Conservation (phyloP, 2,329 filamentous ascomycete species). For the Penicillium psychrosexuale region DNA sequence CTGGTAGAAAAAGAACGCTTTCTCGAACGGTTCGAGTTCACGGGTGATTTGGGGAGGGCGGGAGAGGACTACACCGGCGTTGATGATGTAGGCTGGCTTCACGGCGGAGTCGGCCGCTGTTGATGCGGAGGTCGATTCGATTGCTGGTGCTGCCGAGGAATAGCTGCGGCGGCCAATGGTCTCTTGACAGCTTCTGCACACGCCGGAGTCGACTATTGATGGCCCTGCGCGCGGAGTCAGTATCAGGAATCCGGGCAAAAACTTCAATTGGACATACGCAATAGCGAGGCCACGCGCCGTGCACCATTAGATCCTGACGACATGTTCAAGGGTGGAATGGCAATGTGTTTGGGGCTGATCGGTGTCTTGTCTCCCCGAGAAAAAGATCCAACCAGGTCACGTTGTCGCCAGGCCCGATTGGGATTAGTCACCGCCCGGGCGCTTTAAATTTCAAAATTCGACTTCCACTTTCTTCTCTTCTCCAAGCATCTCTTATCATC, state of each 20-base stretch:
- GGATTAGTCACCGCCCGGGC: constrained; percentile 26
- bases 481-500: constrained; percentile 92
- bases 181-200: constrained; percentile 46
- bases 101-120: constrained; percentile 28
- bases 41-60: constrained; percentile 85
- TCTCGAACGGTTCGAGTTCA: constrained; percentile 80
- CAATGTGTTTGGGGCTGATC: constrained; percentile 11
- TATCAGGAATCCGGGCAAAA: neutral
- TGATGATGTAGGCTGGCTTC: constrained; percentile 46
- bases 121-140: constrained; percentile 37
- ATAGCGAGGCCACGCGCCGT: constrained; percentile 38
- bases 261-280: constrained; percentile 33
- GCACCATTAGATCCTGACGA: constrained; percentile 42
- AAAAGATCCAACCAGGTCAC: constrained; percentile 40
- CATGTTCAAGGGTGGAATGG: constrained; percentile 29
- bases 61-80: constrained; percentile 76
- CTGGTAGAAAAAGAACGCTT: constrained; percentile 94
- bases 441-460: constrained; percentile 26
- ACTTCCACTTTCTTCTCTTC: constrained; percentile 37
- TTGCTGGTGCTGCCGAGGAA: constrained; percentile 38
- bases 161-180: constrained; percentile 41
- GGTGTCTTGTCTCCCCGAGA: constrained; percentile 28
- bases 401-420: constrained; percentile 29
- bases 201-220: constrained; percentile 39
- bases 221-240: constrained; percentile 28